Base-by-base conservation (phyloP, 179 eudicot genomes). In the Silene vulgaris region DNA sequence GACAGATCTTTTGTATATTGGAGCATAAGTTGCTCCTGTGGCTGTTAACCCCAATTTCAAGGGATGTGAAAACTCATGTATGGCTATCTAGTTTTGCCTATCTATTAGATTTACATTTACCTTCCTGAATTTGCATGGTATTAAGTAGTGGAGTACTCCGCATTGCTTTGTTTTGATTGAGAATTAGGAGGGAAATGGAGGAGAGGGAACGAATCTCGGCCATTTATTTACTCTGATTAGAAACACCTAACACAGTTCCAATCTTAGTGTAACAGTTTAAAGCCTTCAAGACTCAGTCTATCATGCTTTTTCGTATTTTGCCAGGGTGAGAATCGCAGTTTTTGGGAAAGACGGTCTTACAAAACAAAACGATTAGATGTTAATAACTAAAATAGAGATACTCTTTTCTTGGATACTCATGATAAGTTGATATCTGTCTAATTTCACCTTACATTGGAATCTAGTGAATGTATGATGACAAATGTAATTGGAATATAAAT, bases 391-490 rank as follows among this genome's bases (percentile, higher is more conserved):
- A 52, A 56, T 56, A 16, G 20, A 8, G 60, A 4, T 16, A 8
- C 60, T 56, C 0, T 16, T 56, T 56, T 56, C 60, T 62, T 62
- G 30, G 28, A 20, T 23, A 62, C 32, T 62, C 30, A 11, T 23
- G 26, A 1, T 23, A 23, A 23, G 26, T 1, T 23, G 30, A 11
- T 62, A 62, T 20, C 5, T 45, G 1, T 45, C 3, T 45, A 45
- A 9, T 11, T 45, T 45, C 52, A 45, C 0, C 26, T 19, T 4
- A 30, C 6, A 40, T 69, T 69, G 73, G 57, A 69, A 2, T 69
- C 17, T 69, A 11, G 73, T 48, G 59, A 43, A 45, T 69, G 29
- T 68, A 70, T 48, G 73, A 14, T 70, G 73, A 20, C 73, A 70
- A 48, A 48, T 19, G 26, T 45, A 23, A 29, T 50, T 45, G 60